These are phyloP conservation scores for Tetrapisispora fleetii DNA, from an alignment of 805 yeast species.

Conservation along the genomic window DNA sequence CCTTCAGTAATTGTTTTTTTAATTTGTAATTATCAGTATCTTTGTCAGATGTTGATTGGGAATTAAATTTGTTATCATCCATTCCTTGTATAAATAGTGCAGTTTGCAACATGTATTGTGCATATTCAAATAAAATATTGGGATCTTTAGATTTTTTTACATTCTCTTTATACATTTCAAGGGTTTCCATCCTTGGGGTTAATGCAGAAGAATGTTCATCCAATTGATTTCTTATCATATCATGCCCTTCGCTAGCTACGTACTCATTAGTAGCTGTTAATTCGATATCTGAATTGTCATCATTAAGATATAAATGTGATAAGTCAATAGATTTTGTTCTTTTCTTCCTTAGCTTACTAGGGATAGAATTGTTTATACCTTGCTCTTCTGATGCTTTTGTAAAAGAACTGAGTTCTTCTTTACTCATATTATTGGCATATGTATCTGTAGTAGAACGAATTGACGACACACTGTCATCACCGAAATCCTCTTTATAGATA, in stretches of 20 bases:
- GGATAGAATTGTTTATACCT: neutral
- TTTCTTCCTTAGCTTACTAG: constrained; percentile 7
- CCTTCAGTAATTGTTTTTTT: constrained; percentile 55
- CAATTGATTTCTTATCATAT: constrained; percentile 41
- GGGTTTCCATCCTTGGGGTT: constrained; percentile 69
- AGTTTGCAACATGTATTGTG: constrained; percentile 81
- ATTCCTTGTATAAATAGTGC: constrained; percentile 50
- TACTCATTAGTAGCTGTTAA: constrained; percentile 32
- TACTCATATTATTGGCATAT: neutral
- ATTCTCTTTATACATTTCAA: constrained; percentile 77
- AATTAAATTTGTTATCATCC: neutral
- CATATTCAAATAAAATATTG: constrained; percentile 76
- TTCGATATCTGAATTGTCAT: constrained; percentile 27
- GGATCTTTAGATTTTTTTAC: constrained; percentile 83
- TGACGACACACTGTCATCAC: neutral
- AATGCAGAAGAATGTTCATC: constrained; percentile 44
- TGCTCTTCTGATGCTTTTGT: neutral
- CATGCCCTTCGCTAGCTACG: constrained; percentile 44
- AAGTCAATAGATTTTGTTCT: constrained; percentile 33
- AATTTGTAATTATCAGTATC: constrained; percentile 14
- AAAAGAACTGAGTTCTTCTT: neutral
- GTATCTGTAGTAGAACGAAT: neutral
- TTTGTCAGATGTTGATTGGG: neutral
- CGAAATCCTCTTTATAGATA: neutral
- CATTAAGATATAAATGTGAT: constrained; percentile 33